phyloP scores from a whole-genome alignment of 1,284 basidiomycete species.

The Trichosporon coremiiforme region DNA sequence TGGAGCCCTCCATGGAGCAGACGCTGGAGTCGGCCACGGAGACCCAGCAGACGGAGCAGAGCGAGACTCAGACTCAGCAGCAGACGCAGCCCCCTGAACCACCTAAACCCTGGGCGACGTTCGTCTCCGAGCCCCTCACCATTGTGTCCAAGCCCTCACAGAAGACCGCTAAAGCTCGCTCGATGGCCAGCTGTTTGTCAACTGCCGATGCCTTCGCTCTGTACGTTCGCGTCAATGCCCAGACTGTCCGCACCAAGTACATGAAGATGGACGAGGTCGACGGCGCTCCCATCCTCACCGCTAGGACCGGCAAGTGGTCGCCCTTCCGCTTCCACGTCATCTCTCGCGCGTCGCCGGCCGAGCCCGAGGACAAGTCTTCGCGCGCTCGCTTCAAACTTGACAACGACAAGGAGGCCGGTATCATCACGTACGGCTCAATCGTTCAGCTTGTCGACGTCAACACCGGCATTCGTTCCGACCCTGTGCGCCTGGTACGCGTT shows the following conservation, averaged over 20 bases:
- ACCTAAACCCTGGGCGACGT: constrained; percentile 72
- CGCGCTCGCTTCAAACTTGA: constrained; percentile 29
- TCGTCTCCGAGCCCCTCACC: constrained; percentile 85
- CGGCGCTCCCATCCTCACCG: constrained; percentile 31
- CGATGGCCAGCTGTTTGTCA: constrained; percentile 86
- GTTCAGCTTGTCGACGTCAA: constrained; percentile 80
- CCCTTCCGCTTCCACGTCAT: constrained; percentile 50
- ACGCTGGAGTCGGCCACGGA: constrained; percentile 1
- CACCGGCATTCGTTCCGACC: constrained; percentile 81
- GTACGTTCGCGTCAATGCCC: constrained; percentile 94
- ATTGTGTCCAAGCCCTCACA: constrained; percentile 97
- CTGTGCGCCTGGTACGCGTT: constrained; percentile 85
- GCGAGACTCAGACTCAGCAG: constrained; percentile 1
- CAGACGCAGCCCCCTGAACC: not conserved
- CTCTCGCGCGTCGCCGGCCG: constrained; percentile 31
- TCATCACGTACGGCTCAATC: constrained; percentile 88
- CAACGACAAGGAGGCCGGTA: constrained; percentile 20
- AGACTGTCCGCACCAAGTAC: constrained; percentile 95
- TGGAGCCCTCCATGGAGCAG: constrained; percentile 11
- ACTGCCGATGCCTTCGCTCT: constrained; percentile 87
- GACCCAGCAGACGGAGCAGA: constrained; percentile 10
- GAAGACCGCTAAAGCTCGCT: constrained; percentile 93
- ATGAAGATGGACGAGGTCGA: constrained; percentile 67
- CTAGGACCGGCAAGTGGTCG: constrained; percentile 48
- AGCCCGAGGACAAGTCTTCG: constrained; percentile 19